phyloP scores from a whole-genome alignment of 176 grass and related monocot species.

The Avena insularis region DNA sequence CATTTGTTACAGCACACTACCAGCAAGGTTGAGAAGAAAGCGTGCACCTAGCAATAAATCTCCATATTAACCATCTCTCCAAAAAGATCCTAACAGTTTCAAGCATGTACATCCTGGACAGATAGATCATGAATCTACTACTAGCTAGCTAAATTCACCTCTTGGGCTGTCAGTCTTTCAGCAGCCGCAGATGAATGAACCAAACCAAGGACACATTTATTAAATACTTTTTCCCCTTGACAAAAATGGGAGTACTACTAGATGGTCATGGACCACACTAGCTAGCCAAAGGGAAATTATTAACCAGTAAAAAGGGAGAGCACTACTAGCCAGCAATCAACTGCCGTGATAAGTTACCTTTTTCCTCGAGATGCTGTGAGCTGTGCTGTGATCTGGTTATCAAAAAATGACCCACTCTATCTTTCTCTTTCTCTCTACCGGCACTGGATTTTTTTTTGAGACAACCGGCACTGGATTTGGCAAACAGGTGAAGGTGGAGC shows the following conservation, averaged over 20 bases:
- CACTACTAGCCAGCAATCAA: background rate
- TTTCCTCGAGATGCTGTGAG: background rate
- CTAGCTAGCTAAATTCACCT: background rate
- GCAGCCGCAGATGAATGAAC: background rate
- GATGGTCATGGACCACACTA: slow-evolving; percentile 35
- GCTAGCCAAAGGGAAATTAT: background rate
- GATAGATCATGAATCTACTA: background rate
- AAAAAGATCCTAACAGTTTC: background rate
- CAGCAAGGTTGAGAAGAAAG: background rate
- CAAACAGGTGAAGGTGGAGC: background rate
- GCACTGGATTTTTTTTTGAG: no score
- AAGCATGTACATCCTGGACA: background rate
- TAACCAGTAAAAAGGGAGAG: background rate
- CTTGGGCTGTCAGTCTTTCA: no score
- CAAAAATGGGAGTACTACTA: background rate
- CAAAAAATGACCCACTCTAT: background rate
- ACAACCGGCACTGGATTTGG: slow-evolving; percentile 21
- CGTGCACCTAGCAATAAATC: slow-evolving; percentile 23
- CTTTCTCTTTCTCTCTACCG: no score
- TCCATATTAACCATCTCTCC: background rate
- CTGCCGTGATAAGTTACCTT: slow-evolving; percentile 6
- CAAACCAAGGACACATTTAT: background rate
- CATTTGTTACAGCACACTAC: background rate
- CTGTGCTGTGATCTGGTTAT: slow-evolving; percentile 44
- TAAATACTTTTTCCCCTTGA: background rate